phyloP scores from a whole-genome alignment of 352 stramenopile genomes.

The Phytophthora capsici region DNA sequence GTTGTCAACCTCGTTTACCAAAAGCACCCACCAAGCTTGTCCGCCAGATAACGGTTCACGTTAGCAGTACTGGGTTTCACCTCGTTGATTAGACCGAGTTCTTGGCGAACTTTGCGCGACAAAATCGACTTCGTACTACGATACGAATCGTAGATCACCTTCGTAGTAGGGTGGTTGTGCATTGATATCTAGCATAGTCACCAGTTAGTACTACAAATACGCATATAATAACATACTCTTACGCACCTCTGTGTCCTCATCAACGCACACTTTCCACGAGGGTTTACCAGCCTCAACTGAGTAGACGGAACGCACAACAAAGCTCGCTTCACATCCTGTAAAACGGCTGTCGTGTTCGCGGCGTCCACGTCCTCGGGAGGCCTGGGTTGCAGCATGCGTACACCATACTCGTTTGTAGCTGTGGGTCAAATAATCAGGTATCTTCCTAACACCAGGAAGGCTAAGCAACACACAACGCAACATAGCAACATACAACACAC shows the following conservation, averaged over 20 bases:
- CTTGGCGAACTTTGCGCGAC: not conserved
- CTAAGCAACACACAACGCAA: too few species aligned
- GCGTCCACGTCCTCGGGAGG: too few species aligned
- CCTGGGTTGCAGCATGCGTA: too few species aligned
- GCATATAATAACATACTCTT: not conserved
- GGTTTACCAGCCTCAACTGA: not conserved
- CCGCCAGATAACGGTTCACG: constrained; percentile 6
- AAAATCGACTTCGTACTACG: not conserved
- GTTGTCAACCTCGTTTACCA: not conserved
- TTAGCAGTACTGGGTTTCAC: not conserved
- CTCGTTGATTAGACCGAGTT: not conserved
- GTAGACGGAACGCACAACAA: not conserved
- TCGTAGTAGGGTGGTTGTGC: not conserved
- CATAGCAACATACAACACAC: too few species aligned
- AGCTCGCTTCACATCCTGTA: not conserved
- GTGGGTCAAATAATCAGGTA: too few species aligned
- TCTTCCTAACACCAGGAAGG: too few species aligned
- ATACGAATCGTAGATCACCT: not conserved
- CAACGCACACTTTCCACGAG: not conserved
- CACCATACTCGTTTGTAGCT: too few species aligned
- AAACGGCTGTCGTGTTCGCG: not conserved
- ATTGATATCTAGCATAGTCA: not conserved
- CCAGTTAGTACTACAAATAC: not conserved
- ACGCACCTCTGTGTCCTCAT: not conserved
- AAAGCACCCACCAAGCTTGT: constrained; percentile 11